phyloP scores from a whole-genome alignment of 805 yeast species.

The Zygoascus ofunaensis region DNA sequence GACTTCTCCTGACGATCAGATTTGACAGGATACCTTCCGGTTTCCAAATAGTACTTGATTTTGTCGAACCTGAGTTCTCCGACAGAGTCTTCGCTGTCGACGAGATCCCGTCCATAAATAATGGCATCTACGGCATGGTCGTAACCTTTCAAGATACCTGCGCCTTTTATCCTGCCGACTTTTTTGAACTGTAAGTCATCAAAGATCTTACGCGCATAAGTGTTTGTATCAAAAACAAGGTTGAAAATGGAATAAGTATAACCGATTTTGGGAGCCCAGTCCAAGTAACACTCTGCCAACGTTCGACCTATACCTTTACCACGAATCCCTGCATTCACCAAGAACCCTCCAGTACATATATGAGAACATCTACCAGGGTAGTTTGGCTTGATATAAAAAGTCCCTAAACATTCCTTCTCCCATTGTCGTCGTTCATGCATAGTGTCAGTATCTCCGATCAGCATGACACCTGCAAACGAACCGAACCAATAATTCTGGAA shows the following conservation, averaged over 20 bases:
- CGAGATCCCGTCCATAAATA: constrained; percentile 73
- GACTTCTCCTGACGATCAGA: constrained; percentile 80
- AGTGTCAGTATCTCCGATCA: constrained; percentile 63
- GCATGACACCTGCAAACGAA: constrained; percentile 66
- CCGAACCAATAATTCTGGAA: constrained; percentile 86
- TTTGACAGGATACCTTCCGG: constrained; percentile 79
- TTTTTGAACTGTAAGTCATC: constrained; percentile 68
- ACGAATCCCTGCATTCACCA: constrained; percentile 88
- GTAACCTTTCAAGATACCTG: constrained; percentile 79
- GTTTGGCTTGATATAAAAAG: constrained; percentile 75
- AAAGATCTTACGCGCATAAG: constrained; percentile 69
- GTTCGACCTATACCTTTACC: constrained; percentile 88
- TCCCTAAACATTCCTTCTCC: constrained; percentile 89
- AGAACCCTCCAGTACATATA: constrained; percentile 79
- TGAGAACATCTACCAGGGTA: constrained; percentile 91
- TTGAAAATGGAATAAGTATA: constrained; percentile 79
- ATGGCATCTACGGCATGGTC: constrained; percentile 80
- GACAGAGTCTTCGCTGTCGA: constrained; percentile 42
- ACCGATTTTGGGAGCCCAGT: constrained; percentile 87
- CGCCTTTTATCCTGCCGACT: constrained; percentile 74
- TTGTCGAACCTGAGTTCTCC: constrained; percentile 53
- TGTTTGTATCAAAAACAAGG: constrained; percentile 80
- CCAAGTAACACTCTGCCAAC: constrained; percentile 69
- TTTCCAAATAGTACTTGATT: constrained; percentile 65
- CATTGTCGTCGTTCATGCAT: constrained; percentile 54